phyloP scores from a whole-genome alignment of 164 flowering plant species.

The Aristolochia contorta region DNA sequence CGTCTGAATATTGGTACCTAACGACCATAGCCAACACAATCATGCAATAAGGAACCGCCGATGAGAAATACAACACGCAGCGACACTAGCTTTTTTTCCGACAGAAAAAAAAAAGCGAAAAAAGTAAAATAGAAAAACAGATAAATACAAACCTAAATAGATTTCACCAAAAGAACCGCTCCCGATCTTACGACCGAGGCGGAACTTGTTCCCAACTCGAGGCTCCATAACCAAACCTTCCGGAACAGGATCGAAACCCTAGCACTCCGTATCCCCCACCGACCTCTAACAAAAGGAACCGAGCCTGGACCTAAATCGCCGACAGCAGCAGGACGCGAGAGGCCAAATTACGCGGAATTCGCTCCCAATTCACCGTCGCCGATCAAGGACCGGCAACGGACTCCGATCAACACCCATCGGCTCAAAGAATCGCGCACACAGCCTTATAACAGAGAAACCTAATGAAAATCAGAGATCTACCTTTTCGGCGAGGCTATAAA shows the following conservation, averaged over 20 bases:
- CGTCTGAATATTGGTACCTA: conserved; percentile 81
- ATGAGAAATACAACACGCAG: not conserved
- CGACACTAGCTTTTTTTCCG: too few relatives aligned
- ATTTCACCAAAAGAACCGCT: conserved; percentile 94
- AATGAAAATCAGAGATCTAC: not conserved
- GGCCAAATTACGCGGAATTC: not conserved
- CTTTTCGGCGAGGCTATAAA: not conserved
- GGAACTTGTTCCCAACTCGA: conserved; percentile 76
- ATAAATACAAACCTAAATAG: conserved; percentile 50
- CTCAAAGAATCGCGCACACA: not conserved
- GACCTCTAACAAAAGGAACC: not conserved
- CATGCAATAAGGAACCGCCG: not conserved
- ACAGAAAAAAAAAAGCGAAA: not conserved
- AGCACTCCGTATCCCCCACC: not conserved
- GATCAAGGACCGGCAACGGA: not conserved
- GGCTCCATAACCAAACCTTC: conserved; percentile 50
- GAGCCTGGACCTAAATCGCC: not conserved
- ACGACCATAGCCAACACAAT: not conserved
- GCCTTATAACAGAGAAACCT: not conserved
- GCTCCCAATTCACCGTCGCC: not conserved
- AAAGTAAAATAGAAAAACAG: not conserved
- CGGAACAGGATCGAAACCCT: not conserved
- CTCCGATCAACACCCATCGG: conserved; percentile 1
- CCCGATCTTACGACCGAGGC: conserved; percentile 86
- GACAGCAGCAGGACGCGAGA: not conserved